phyloP scores from a whole-genome alignment of 140 eudicot species.

The Flaveria floridana region DNA sequence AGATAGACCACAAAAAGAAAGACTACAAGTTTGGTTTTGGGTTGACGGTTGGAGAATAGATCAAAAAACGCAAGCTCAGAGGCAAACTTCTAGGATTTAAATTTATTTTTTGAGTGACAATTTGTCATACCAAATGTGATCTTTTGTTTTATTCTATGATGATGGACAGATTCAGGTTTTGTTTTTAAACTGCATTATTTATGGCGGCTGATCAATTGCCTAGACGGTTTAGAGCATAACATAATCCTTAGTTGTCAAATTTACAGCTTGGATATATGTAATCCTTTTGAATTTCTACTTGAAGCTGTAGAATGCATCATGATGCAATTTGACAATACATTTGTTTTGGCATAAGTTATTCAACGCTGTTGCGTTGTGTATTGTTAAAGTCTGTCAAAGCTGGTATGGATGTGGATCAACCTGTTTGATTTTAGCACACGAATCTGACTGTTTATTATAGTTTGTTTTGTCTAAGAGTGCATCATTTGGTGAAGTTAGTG shows the following conservation, averaged over 20 bases:
- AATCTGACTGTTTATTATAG: neutral
- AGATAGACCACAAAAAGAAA: constrained; percentile 78
- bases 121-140: constrained; percentile 34
- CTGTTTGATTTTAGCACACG: neutral
- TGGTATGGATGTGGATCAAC: neutral
- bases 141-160: constrained; percentile 22
- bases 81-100: constrained; percentile 24
- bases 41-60: constrained; percentile 83
- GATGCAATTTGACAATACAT: constrained; percentile 33
- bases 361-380: neutral
- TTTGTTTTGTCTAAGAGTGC: no score
- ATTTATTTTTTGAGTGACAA: constrained; percentile 30
- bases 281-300: constrained; percentile 23
- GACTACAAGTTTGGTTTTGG: constrained; percentile 97
- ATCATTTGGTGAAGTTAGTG: no score
- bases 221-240: constrained; percentile 28
- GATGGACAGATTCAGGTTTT: constrained; percentile 44
- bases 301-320: constrained; percentile 36
- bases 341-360: neutral
- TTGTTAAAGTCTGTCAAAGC: neutral
- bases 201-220: constrained; percentile 39
- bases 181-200: constrained; percentile 34
- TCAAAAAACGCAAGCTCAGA: neutral
- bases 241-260: constrained; percentile 30
- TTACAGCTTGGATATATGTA: constrained; percentile 39